Conservation (phyloP, 2,329 filamentous ascomycete species). For the Curvularia sp. region DNA sequence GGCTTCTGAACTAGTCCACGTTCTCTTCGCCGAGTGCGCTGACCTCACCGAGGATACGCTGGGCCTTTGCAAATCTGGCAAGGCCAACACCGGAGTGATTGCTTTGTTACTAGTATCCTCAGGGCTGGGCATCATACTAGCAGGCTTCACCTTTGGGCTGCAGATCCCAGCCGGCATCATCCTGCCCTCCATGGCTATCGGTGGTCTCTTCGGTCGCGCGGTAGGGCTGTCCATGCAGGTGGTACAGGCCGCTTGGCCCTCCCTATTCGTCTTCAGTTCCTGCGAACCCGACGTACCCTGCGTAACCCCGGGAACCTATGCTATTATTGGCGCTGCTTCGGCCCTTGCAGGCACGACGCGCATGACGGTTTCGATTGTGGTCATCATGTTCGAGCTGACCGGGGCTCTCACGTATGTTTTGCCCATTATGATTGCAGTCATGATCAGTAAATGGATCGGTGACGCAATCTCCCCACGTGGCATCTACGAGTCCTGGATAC, state of each 20-base stretch:
- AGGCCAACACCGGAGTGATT: conserved; percentile 81
- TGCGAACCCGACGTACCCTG: conserved; percentile 88
- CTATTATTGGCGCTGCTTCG: conserved; percentile 92
- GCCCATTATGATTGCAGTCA: conserved; percentile 98
- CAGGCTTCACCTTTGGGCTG: conserved; percentile 88
- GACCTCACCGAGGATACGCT: conserved; percentile 83
- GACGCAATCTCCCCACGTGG: conserved; percentile 91
- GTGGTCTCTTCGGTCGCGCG: conserved; percentile 86
- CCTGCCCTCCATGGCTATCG: conserved; percentile 93
- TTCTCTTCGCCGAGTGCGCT: conserved; percentile 89
- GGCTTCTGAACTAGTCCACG: conserved; percentile 87
- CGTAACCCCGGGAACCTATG: conserved; percentile 93
- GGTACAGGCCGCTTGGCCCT: conserved; percentile 79
- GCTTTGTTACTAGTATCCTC: conserved; percentile 83
- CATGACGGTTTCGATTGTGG: conserved; percentile 97
- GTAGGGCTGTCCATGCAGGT: conserved; percentile 89
- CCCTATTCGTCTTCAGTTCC: conserved; percentile 76
- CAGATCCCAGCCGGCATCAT: conserved; percentile 96
- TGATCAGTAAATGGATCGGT: conserved; percentile 98
- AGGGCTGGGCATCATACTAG: conserved; percentile 81
- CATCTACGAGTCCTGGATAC: conserved; percentile 98
- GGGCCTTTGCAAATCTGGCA: conserved; percentile 86
- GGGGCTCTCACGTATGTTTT: conserved; percentile 95
- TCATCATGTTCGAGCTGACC: conserved; percentile 99
- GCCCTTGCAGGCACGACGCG: conserved; percentile 92